Evolutionary conservation across 2,329 filamentous ascomycete genomes (phyloP).

Genomic region (Hypocreales sp.): DNA sequence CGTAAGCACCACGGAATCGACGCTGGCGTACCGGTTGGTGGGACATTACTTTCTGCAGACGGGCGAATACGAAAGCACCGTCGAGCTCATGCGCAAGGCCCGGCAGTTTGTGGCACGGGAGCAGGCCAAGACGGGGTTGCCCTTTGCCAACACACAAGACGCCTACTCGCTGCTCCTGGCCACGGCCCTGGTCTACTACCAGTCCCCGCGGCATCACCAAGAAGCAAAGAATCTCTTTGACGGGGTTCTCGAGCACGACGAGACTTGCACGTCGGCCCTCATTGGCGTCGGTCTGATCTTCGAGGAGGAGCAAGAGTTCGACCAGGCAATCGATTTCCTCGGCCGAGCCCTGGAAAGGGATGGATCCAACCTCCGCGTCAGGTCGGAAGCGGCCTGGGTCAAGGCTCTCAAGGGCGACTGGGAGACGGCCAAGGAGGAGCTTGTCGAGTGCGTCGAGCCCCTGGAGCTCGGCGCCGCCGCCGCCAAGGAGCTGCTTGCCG

Average conservation of each 20-base stretch:
- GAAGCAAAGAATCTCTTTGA: slow-evolving; percentile 84
- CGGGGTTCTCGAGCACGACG: slow-evolving; percentile 59
- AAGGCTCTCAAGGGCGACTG: slow-evolving; percentile 71
- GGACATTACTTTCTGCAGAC: slow-evolving; percentile 70
- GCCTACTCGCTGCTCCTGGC: slow-evolving; percentile 63
- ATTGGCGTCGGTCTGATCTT: slow-evolving; percentile 85
- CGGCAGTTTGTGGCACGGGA: slow-evolving; percentile 44
- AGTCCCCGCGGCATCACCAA: slow-evolving; percentile 75
- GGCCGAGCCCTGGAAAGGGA: slow-evolving; percentile 61
- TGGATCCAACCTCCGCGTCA: slow-evolving; percentile 58
- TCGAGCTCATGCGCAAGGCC: slow-evolving; percentile 66
- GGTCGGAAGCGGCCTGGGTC: slow-evolving; percentile 84
- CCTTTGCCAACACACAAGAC: slow-evolving; percentile 55
- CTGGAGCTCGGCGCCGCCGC: slow-evolving; percentile 43
- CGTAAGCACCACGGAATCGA: slow-evolving; percentile 49
- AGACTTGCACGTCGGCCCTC: slow-evolving; percentile 62
- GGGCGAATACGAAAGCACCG: slow-evolving; percentile 71
- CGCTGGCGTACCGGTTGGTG: slow-evolving; percentile 71
- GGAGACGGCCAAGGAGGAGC: slow-evolving; percentile 46
- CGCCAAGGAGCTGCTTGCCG: slow-evolving; percentile 58
- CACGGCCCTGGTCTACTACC: slow-evolving; percentile 80
- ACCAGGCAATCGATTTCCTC: slow-evolving; percentile 67
- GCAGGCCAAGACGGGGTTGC: slow-evolving; percentile 49
- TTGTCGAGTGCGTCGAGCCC: slow-evolving; percentile 53
- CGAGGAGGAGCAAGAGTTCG: slow-evolving; percentile 83